A percentile compares a stretch with the other conserved stretches of the same genome.
Conservation (phyloP, 805 yeast species). For the Kodamaea kaohsiungensis region DNA sequence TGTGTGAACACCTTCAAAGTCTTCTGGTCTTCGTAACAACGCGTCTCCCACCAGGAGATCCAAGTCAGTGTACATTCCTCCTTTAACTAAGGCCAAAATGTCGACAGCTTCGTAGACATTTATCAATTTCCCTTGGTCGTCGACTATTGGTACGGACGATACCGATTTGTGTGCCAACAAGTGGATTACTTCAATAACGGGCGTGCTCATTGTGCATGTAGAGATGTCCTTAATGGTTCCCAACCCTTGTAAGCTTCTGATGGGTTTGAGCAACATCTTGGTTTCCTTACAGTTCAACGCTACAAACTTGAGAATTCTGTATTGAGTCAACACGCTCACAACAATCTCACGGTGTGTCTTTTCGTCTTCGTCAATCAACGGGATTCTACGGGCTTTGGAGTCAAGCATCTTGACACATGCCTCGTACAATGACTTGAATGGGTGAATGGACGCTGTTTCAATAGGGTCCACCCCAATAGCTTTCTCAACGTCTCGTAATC, state of each 20-base stretch:
- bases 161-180: constrained; percentile 76
- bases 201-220: constrained; percentile 85
- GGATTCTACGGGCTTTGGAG: constrained; percentile 88
- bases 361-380: constrained; percentile 91
- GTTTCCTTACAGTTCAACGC: constrained; percentile 96
- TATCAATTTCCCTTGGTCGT: constrained; percentile 63
- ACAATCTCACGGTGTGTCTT: constrained; percentile 91
- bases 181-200: constrained; percentile 91
- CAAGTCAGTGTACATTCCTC: constrained; percentile 89
- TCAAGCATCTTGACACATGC: constrained; percentile 92
- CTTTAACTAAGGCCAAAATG: constrained; percentile 87
- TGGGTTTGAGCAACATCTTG: constrained; percentile 73
- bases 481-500: constrained; percentile 80
- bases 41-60: constrained; percentile 95
- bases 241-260: constrained; percentile 68
- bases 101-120: constrained; percentile 97
- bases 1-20: constrained; percentile 96
- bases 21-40: constrained; percentile 87
- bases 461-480: constrained; percentile 84
- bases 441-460: constrained; percentile 87
- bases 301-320: constrained; percentile 91
- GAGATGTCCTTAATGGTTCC: constrained; percentile 55
- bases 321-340: constrained; percentile 92
- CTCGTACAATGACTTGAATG: constrained; percentile 83
- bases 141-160: constrained; percentile 91